Conservation (phyloP, 106 monocot species). For the Amphibolis antarctica region DNA sequence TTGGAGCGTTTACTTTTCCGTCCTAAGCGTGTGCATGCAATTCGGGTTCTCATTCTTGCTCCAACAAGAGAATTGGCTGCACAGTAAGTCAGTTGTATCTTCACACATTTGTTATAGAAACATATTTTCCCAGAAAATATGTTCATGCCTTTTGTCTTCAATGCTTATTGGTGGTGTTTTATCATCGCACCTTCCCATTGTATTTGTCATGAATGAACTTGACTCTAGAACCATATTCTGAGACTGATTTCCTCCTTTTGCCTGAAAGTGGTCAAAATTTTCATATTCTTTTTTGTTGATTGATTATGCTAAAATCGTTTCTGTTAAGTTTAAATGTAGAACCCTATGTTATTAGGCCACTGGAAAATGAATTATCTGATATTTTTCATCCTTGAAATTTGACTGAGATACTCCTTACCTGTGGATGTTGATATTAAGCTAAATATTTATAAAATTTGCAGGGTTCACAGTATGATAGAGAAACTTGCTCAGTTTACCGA, state of each 20-base stretch:
- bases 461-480: constrained; percentile 96
- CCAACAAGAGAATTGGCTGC: constrained; percentile 91
- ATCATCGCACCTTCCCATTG: not conserved
- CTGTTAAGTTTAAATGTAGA: too few species aligned
- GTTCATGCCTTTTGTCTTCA: too few species aligned
- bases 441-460: constrained; percentile 19
- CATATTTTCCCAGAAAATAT: too few species aligned
- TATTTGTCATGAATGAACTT: not conserved
- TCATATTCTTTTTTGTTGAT: too few species aligned
- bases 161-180: too few species aligned
- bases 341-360: too few species aligned
- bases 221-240: not conserved
- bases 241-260: not conserved
- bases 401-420: not conserved
- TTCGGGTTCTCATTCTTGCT: constrained; percentile 88
- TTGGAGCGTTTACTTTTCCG: constrained; percentile 88
- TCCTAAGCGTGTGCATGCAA: constrained; percentile 75
- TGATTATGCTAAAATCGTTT: too few species aligned
- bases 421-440: not conserved
- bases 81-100: constrained; percentile 77
- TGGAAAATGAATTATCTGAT: too few species aligned
- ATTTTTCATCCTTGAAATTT: not conserved
- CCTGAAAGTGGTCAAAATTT: too few species aligned
- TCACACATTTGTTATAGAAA: too few species aligned
- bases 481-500: constrained; percentile 94